Conservation (phyloP, 2,329 filamentous ascomycete genomes). For the Aspergillus sp. region DNA sequence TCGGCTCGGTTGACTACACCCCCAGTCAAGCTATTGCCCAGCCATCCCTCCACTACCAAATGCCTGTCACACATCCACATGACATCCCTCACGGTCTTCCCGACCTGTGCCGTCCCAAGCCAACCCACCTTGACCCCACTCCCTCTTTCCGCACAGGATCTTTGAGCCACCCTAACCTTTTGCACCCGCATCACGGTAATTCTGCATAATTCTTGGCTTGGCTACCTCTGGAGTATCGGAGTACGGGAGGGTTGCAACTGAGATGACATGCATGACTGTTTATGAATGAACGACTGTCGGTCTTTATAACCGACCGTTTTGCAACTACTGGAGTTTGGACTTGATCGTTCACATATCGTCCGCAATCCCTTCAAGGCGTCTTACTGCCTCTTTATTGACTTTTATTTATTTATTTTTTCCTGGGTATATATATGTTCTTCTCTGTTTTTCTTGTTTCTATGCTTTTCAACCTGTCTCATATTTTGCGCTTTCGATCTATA, state of each 20-base stretch:
- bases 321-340: not conserved
- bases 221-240: not conserved
- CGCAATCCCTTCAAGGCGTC: too few species aligned
- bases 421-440: not conserved
- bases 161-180: not conserved
- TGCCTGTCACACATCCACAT: constrained; percentile 21
- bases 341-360: too few species aligned
- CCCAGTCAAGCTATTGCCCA: constrained; percentile 19
- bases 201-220: not conserved
- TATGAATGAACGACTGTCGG: too few species aligned
- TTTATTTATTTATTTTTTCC: not conserved
- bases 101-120: constrained; percentile 8
- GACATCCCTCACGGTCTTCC: constrained; percentile 18
- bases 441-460: not conserved
- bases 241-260: too few species aligned
- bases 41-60: constrained; percentile 22
- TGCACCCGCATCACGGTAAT: not conserved
- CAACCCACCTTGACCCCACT: constrained; percentile 13
- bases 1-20: constrained; percentile 26
- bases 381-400: not conserved
- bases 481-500: not conserved
- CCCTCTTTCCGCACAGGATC: not conserved
- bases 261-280: too few species aligned
- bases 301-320: not conserved
- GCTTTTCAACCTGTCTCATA: not conserved